These are phyloP conservation scores for Lactifluus hygrophoroides DNA, from an alignment of 768 basidiomycete genomes.

Conservation along the genomic window DNA sequence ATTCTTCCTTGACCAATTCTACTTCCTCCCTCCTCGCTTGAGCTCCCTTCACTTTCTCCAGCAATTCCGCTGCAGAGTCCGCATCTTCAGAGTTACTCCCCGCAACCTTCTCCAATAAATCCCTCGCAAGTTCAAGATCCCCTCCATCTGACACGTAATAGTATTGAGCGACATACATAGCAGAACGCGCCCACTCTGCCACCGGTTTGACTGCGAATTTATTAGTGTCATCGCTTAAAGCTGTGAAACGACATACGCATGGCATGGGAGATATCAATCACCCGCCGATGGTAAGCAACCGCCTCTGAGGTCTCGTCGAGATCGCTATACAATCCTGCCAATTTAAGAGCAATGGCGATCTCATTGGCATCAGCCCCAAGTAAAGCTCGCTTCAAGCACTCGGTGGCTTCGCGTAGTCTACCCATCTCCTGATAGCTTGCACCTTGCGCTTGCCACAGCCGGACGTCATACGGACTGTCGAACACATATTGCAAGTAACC, in stretches of 20 bases:
- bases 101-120: slow-evolving; percentile 56
- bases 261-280: slow-evolving; percentile 63
- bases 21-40: slow-evolving; percentile 14
- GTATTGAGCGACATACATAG: slow-evolving; percentile 74
- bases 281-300: slow-evolving; percentile 70
- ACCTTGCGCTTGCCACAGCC: slow-evolving; percentile 93
- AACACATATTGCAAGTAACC: neutral
- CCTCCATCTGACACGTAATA: slow-evolving; percentile 56
- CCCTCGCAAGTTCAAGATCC: slow-evolving; percentile 62
- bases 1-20: slow-evolving; percentile 6
- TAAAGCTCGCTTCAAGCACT: slow-evolving; percentile 86
- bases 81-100: slow-evolving; percentile 19
- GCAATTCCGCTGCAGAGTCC: slow-evolving; percentile 15
- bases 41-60: slow-evolving; percentile 18
- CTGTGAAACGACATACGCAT: slow-evolving; percentile 40
- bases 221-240: too few relatives aligned
- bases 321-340: slow-evolving; percentile 62
- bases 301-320: slow-evolving; percentile 62
- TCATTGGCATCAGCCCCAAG: slow-evolving; percentile 73
- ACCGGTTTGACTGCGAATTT: slow-evolving; percentile 48
- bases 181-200: slow-evolving; percentile 76
- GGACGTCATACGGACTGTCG: slow-evolving; percentile 83
- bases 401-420: slow-evolving; percentile 82
- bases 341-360: slow-evolving; percentile 59
- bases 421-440: slow-evolving; percentile 90